These are phyloP conservation scores for Casuarina glauca DNA, from an alignment of 306 rosid species.

Conservation along the genomic window DNA sequence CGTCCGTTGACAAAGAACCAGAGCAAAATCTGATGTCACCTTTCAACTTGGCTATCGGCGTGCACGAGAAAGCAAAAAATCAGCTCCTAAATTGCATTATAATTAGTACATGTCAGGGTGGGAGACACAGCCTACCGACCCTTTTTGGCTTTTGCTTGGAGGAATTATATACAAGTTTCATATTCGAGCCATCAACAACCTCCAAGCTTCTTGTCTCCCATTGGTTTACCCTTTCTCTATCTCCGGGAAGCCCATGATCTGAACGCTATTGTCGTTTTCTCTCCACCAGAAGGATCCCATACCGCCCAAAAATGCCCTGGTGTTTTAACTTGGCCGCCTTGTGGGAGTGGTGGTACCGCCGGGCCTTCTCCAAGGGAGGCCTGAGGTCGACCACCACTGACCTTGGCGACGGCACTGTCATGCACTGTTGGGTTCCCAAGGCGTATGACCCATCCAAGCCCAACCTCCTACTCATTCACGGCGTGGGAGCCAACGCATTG, in stretches of 20 bases:
- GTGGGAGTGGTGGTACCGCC: slow-evolving; percentile 50
- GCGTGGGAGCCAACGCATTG: slow-evolving; percentile 92
- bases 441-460: slow-evolving; percentile 48
- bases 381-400: slow-evolving; percentile 73
- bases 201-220: no score
- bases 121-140: no score
- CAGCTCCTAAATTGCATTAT: no score
- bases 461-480: slow-evolving; percentile 69
- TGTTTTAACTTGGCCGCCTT: slow-evolving; percentile 54
- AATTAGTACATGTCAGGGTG: no score
- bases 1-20: neutral
- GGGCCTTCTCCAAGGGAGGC: slow-evolving; percentile 60
- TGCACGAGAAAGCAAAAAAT: no score
- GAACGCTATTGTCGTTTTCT: no score
- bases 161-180: no score
- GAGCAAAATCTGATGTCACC: neutral
- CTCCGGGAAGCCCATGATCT: no score
- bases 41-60: neutral
- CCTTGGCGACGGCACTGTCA: slow-evolving; percentile 71
- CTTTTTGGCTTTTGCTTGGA: no score
- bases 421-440: slow-evolving; percentile 87
- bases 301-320: slow-evolving; percentile 33
- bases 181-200: no score
- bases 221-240: no score
- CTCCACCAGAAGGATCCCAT: no score